These are phyloP conservation scores for Cryphonectria nitschkei DNA, from an alignment of 2,329 filamentous ascomycete species.

Conservation along the genomic window DNA sequence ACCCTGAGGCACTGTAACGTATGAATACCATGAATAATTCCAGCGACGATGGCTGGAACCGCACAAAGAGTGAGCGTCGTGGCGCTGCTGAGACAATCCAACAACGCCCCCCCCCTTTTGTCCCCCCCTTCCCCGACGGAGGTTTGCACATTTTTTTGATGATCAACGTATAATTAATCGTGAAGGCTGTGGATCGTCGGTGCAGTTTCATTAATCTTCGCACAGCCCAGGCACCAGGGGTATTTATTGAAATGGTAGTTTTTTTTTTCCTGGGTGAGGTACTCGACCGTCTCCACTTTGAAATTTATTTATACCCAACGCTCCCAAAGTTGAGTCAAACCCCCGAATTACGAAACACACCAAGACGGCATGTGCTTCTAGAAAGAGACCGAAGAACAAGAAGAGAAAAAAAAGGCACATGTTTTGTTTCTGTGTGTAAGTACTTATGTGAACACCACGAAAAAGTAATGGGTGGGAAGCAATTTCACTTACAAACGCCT, in stretches of 20 bases:
- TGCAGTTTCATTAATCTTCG: not conserved
- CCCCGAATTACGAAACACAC: not conserved
- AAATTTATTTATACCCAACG: conserved; percentile 1
- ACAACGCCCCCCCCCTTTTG: too few species aligned
- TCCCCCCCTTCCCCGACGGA: not conserved
- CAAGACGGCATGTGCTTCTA: not conserved
- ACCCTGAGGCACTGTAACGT: not conserved
- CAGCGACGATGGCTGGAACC: not conserved
- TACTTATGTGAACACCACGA: not conserved
- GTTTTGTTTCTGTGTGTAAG: not conserved
- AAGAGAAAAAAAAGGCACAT: not conserved
- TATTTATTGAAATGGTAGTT: not conserved
- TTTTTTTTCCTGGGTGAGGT: not conserved
- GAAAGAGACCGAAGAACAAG: not conserved
- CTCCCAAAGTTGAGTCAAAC: not conserved
- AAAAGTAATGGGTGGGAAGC: too few species aligned
- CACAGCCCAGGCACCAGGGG: not conserved
- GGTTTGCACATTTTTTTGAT: not conserved
- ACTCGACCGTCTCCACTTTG: not conserved
- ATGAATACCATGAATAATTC: not conserved
- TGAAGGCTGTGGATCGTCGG: not conserved
- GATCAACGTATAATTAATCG: not conserved
- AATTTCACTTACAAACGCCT: not conserved
- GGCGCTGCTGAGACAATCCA: not conserved
- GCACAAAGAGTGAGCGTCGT: not conserved